Evolutionary conservation across 2,329 filamentous ascomycete species (phyloP).

Genomic region (Xylariaceae sp.): DNA sequence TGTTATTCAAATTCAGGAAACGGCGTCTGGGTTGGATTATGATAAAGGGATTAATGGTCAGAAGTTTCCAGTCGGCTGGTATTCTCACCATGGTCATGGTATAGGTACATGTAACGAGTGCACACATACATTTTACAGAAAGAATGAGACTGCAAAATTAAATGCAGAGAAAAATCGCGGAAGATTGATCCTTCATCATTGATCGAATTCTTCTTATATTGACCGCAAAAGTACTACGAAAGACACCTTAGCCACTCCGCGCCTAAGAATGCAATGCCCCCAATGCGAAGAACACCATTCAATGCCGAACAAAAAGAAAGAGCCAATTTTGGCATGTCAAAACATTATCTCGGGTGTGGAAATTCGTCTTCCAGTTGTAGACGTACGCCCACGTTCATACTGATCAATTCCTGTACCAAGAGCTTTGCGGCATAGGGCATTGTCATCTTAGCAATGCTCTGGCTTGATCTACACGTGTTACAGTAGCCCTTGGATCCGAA

Average conservation of each 20-base stretch:
- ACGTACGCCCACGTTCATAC: slow-evolving; percentile 96
- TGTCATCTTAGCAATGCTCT: slow-evolving; percentile 83
- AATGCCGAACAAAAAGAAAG: slow-evolving; percentile 18
- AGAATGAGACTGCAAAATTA: not conserved
- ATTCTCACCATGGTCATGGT: not conserved
- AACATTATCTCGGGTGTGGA: slow-evolving; percentile 51
- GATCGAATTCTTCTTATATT: not conserved
- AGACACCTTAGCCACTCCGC: slow-evolving; percentile 11
- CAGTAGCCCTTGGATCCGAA: slow-evolving; percentile 97
- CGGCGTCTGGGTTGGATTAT: too few species aligned
- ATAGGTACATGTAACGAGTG: not conserved
- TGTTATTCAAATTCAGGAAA: not conserved
- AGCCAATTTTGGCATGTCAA: not conserved
- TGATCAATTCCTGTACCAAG: slow-evolving; percentile 90
- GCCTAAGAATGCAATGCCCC: slow-evolving; percentile 11
- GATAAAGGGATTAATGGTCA: not conserved
- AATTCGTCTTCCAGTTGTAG: slow-evolving; percentile 94
- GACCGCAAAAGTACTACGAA: not conserved
- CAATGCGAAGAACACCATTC: slow-evolving; percentile 23
- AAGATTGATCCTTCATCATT: not conserved
- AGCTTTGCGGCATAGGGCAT: slow-evolving; percentile 98
- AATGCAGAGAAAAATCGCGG: not conserved
- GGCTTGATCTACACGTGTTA: slow-evolving; percentile 81
- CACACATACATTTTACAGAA: not conserved
- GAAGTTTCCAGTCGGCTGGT: too few species aligned